Evolutionary conservation across 164 flowering plant species (phyloP).

Genomic region (Annona squamosa): DNA sequence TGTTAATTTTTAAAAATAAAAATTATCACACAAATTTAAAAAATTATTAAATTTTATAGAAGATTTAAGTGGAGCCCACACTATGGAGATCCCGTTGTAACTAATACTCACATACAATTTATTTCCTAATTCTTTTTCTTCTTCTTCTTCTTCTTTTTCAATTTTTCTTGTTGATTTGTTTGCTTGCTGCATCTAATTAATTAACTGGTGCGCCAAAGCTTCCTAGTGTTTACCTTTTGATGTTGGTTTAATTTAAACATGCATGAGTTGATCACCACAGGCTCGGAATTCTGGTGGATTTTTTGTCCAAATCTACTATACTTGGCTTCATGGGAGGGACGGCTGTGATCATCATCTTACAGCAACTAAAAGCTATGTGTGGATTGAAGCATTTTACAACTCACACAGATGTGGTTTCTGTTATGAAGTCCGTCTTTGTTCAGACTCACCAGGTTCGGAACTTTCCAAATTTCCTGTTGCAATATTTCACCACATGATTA

Average conservation of each 20-base stretch:
- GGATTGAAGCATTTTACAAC: constrained; percentile 62
- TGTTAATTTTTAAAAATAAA: no score
- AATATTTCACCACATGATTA: no score
- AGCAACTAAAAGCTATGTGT: constrained; percentile 78
- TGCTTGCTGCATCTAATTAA: no score
- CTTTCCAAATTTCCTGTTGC: background rate
- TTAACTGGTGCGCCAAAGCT: no score
- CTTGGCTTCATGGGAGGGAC: constrained; percentile 87
- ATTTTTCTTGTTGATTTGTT: no score
- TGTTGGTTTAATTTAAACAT: background rate
- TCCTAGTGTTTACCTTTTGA: background rate
- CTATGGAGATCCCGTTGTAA: no score
- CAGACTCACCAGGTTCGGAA: constrained; percentile 38
- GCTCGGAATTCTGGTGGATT: constrained; percentile 79
- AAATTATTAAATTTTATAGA: no score
- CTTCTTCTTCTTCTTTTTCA: no score
- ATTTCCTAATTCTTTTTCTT: no score
- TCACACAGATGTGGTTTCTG: constrained; percentile 57
- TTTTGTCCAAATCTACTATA: constrained; percentile 77
- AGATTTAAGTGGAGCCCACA: no score
- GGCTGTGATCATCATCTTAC: constrained; percentile 50
- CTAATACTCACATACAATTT: no score
- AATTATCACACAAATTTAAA: no score
- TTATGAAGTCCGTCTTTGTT: constrained; percentile 35
- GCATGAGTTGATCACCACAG: constrained; percentile 22